Base-by-base conservation (phyloP, 2,329 filamentous ascomycete genomes). In the Dendrostoma leiphaemia region DNA sequence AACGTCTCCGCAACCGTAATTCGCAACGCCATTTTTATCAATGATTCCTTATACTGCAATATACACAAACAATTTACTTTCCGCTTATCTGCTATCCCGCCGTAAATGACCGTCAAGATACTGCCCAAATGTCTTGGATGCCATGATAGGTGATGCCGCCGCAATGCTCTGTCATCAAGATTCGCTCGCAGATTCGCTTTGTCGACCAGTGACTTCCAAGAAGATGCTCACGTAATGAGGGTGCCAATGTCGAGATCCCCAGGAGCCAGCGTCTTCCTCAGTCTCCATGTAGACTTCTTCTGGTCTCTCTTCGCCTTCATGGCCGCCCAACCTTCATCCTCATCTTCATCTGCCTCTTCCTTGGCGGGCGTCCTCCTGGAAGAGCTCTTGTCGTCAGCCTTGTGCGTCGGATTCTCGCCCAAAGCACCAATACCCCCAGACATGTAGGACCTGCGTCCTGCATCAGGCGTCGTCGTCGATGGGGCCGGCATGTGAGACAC, bases 241-340 rank as follows among this genome's bases (percentile, higher is more conserved):
- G 56, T 52, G 35, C 76, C 74, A 44, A 83, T 69, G 31, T 79
- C 78, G 35, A 55, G 29, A 13, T 51, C 55, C 28, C 38, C 44
- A 50, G 69, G 72, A 31, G 74, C 73, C 19, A 76, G 64, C 40
- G 67, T 72, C 70, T 85, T 86, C 72, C 85, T 88, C 40, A 74
- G 75, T 67, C 76, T 80, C 85, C 85, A 88, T 32, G 81, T 60
- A n/a, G 81, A 82, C 64, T 79, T 81, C 73, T 86, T 88, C 74
- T 86, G 82, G 54, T 87, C 83, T 54, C 83, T 76, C 72, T 87
- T 87, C 53, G 82, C 82, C 64, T 83, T 84, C 83, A 89, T 86
- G 28, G 84, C 82, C 58, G 82, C 84, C 85, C 85, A 89, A 15
- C 83, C 85, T 63, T 86, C 76, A 50, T 88, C 85, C 17, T 88